Percentiles rank a stretch among this genome's conserved stretches.
Evolutionary conservation across 768 basidiomycete species (phyloP).

Genomic region (Dictyophora rubrovolvata): DNA sequence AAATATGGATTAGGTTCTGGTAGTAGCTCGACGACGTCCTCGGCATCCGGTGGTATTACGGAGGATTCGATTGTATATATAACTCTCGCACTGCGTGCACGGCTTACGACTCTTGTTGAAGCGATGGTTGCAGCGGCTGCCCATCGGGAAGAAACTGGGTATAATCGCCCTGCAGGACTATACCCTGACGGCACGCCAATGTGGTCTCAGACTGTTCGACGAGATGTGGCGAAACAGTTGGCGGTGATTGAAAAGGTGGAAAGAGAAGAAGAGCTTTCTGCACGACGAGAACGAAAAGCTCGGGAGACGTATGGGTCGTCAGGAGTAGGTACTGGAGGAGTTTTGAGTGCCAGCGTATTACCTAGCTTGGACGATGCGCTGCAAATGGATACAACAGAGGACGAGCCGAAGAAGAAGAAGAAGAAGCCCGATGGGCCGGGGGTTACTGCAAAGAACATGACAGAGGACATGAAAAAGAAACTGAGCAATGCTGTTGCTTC

Average conservation of each 20-base stretch:
- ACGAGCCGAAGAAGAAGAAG: slow-evolving; percentile 61
- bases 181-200: slow-evolving; percentile 61
- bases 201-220: slow-evolving; percentile 73
- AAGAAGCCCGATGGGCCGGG: slow-evolving; percentile 78
- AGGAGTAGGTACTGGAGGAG: slow-evolving; percentile 49
- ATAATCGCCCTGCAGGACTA: slow-evolving; percentile 52
- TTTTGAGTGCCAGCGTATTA: slow-evolving; percentile 9
- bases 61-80: slow-evolving; percentile 71
- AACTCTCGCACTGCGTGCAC: slow-evolving; percentile 65
- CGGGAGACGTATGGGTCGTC: slow-evolving; percentile 56
- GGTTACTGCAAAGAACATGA: slow-evolving; percentile 81
- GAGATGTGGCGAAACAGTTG: slow-evolving; percentile 72
- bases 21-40: background rate
- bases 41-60: slow-evolving; percentile 45
- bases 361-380: slow-evolving; percentile 36
- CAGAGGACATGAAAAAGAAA: slow-evolving; percentile 84
- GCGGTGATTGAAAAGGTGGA: slow-evolving; percentile 67
- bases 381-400: slow-evolving; percentile 35
- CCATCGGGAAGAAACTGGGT: slow-evolving; percentile 64
- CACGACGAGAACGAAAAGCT: slow-evolving; percentile 71
- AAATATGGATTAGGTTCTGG: slow-evolving; percentile 40
- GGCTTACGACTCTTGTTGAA: slow-evolving; percentile 59
- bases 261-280: slow-evolving; percentile 70
- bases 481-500: slow-evolving; percentile 85
- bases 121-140: slow-evolving; percentile 57